Evolutionary conservation across 805 yeast genomes (phyloP), one percentile per base, ranked within the genome.

Genomic region (Kluyveromyces dobzhanskii): DNA sequence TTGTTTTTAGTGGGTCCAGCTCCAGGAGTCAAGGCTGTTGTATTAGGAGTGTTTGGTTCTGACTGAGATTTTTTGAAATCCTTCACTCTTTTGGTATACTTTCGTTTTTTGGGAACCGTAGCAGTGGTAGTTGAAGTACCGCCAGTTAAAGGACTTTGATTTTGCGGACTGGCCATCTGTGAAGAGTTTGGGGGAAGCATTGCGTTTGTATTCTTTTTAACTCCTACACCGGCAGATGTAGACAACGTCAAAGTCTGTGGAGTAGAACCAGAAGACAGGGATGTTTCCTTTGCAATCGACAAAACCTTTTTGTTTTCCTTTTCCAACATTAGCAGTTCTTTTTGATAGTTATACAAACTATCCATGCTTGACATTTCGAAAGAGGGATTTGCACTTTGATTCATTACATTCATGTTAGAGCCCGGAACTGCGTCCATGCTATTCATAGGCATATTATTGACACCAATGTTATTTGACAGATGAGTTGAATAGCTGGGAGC

Each of bases 281-380:
- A 26, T 14, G 29, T 24, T n/a, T 32, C 30, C 19, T 34, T 34
- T 8, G 16, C 18, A 12, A 34, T 34, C 14, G 55, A 39, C 16
- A 53, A 42, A 14, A 46, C 44, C 26, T 44, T 76, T 54, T 80
- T 79, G 58, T 82, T 85, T 55, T 83, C 88, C 46, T 75, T 75
- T 51, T 85, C 94, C 53, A 85, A 62, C 39, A 80, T 56, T 72
- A 82, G 73, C 47, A 84, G 64, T 58, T 84, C 90, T 67, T 76
- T 78, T 57, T 85, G 94, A 57, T 85, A 85, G 54, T 85, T 94
- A 50, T 80, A 85, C 29, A 85, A 63, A 1, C 90, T 88, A 50
- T 70, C 51, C 38, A 38, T 44, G 38, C 44, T 44, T 4, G 48
- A 46, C n/a, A 38, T 37, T 21, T 32, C 47, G 27, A 17, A 17